Evolutionary conservation across 805 yeast species (phyloP).

Genomic region (Osmozyma mogii): DNA sequence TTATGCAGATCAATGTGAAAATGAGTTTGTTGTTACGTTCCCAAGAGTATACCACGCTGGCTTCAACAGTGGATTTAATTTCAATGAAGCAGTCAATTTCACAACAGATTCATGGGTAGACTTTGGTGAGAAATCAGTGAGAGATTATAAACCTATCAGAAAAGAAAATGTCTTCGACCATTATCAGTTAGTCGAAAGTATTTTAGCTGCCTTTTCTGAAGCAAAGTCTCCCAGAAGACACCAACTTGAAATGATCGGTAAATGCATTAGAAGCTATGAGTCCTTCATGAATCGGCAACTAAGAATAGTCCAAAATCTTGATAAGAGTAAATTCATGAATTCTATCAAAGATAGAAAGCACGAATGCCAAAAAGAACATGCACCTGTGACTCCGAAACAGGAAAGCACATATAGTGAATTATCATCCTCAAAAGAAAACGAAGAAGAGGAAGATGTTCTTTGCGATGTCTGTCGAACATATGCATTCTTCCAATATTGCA

Average conservation of each 20-base stretch:
- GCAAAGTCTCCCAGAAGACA: constrained; percentile 1
- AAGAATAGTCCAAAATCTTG: constrained; percentile 11
- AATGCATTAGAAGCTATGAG: constrained; percentile 25
- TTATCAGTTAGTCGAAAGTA: constrained; percentile 40
- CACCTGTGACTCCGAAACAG: constrained; percentile 1
- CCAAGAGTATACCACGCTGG: constrained; percentile 41
- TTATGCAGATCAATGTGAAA: constrained; percentile 63
- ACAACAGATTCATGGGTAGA: background rate
- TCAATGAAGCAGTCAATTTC: constrained; percentile 37
- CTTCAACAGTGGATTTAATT: constrained; percentile 38
- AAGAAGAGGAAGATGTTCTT: constrained; percentile 37
- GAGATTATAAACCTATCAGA: constrained; percentile 12
- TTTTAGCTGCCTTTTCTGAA: constrained; percentile 24
- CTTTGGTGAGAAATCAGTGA: background rate
- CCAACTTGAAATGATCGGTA: constrained; percentile 6
- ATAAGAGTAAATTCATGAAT: constrained; percentile 9
- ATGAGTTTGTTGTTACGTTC: constrained; percentile 39
- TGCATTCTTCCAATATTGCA: constrained; percentile 41
- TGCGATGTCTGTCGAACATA: constrained; percentile 44
- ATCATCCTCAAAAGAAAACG: constrained; percentile 5
- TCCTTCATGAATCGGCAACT: constrained; percentile 14
- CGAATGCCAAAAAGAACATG: constrained; percentile 11
- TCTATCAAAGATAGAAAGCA: constrained; percentile 9
- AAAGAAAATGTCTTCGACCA: constrained; percentile 46
- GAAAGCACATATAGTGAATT: background rate